Base-by-base conservation (phyloP, 768 basidiomycete genomes). In the Pleurotus pulmonarius region DNA sequence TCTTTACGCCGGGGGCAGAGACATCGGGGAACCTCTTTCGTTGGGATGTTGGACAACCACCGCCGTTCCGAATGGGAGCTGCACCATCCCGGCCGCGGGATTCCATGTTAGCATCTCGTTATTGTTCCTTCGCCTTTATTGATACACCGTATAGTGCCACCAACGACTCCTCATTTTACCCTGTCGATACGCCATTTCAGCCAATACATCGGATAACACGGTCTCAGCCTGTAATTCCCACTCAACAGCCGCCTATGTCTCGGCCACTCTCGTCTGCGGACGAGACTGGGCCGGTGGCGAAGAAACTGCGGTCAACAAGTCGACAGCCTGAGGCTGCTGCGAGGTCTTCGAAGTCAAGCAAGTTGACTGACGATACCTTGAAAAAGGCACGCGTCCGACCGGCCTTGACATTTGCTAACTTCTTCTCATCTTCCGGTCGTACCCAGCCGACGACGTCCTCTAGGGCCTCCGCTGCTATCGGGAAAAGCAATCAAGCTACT, bases 301-400 rank as follows among this genome's bases (percentile, higher is more conserved):
- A 92, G 75, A 85, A 83, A 67, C 69, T 88, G 60, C 86, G 90
- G 49, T 84, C 88, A 60, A 81, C 83, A 55, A 72, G 75, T 12
- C 81, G 79, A 58, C 82, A 83, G 60, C 72, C 76, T 59, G 79
- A 81, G 68, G 69, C 76, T 60, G 78, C 80, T 68, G 69, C 65
- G 63, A 85, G 83, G 69, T 67, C 73, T 57, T 69, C 77, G 51
- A 86, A 86, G 70, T 70, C 80, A 61, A 78, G 75, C 67, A 90
- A 87, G 78, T 70, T 80, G 64, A 74, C 74, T 67, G 86, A 87
- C 74, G 86, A 88, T 72, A 82, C 84, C 70, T 76, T 80, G 80
- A 90, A 89, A 88, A 91, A 92, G 89, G 90, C 86, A 89, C 84
- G 88, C 86, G 84, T 83, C 80, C 87, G 86, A 85, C 86, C 85